Evolutionary conservation across 331 rosid species (phyloP).

Genomic region (Quercus phellos): DNA sequence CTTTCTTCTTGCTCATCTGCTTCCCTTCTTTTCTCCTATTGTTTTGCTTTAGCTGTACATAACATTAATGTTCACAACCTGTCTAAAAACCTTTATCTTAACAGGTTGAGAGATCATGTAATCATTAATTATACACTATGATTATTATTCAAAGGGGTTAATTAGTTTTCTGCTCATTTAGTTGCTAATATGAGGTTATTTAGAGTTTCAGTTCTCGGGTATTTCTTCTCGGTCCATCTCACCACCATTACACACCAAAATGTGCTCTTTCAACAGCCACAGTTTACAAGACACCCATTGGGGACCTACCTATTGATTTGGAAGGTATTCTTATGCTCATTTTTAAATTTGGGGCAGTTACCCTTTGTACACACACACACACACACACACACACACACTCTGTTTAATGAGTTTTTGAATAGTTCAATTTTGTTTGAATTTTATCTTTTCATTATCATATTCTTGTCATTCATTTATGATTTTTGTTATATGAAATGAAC

Average conservation of each 20-base stretch:
- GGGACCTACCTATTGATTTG: constrained; percentile 88
- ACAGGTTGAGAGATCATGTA: not conserved
- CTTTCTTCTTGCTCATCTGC: constrained; percentile 19
- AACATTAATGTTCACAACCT: not conserved
- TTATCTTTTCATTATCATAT: not conserved
- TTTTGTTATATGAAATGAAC: not conserved
- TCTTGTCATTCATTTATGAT: not conserved
- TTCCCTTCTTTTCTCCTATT: not conserved
- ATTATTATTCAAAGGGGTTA: no score
- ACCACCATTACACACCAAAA: constrained; percentile 78
- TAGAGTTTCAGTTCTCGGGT: constrained; percentile 64
- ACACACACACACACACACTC: not conserved
- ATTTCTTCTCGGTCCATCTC: constrained; percentile 98
- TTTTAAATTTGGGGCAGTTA: not conserved
- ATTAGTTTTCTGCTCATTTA: not conserved
- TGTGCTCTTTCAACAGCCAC: constrained; percentile 91
- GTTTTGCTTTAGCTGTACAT: not conserved
- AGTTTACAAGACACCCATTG: constrained; percentile 89
- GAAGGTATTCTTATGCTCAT: constrained; percentile 52
- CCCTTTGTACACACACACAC: no score
- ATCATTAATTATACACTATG: not conserved
- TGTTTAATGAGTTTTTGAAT: not conserved
- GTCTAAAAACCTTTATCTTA: not conserved
- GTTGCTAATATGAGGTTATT: constrained; percentile 22
- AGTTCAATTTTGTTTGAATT: not conserved